Evolutionary conservation across 306 rosid genomes (phyloP), one percentile per base, ranked within the genome.

Genomic region (Vigna angularis): DNA sequence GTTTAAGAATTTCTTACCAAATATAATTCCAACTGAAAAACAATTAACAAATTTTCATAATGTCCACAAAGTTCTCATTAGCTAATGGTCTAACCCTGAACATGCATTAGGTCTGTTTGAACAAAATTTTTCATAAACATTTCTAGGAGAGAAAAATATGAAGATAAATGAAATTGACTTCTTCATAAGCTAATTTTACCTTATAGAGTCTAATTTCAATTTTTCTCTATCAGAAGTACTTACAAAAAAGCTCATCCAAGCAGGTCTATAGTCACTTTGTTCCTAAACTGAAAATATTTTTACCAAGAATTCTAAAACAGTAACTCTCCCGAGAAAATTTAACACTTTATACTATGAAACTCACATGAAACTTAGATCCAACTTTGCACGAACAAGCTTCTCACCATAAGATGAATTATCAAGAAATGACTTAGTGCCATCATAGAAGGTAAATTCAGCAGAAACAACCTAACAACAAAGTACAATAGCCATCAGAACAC

Each of bases 311-410:
- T 67, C 36, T 20, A 40, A 68, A 83, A 58, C 9, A 26, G 67
- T 51, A 61, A 58, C 51, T 36, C 57, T 59, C 49, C 77, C 11
- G 32, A 47, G 50, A 78, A 73, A 66, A 30, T 66, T 18, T 7
- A 73, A 57, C 9, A 72, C 22, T 3, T 16, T 38, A 34, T 57
- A 20, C 24, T 14, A 62, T 28, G 72, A 59, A 72, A 77, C 97
- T 93, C 77, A 95, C 99, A 93, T 93, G 96, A 95, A 95, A 80
- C 96, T 95, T 74, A 95, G 63, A 74, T 95, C 99, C 94, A 95
- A 77, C 87, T 95, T 95, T 36, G 99, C 99, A 55, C 99, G 99
- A 72, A 95, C 89, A 86, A 93, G 99, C 88, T 93, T 95, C 86
- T 95, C 99, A 51, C 99, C 93, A 78, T 72, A 89, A 15, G 87